Base-by-base conservation (phyloP, 768 basidiomycete species). In the Podaxis sp. region DNA sequence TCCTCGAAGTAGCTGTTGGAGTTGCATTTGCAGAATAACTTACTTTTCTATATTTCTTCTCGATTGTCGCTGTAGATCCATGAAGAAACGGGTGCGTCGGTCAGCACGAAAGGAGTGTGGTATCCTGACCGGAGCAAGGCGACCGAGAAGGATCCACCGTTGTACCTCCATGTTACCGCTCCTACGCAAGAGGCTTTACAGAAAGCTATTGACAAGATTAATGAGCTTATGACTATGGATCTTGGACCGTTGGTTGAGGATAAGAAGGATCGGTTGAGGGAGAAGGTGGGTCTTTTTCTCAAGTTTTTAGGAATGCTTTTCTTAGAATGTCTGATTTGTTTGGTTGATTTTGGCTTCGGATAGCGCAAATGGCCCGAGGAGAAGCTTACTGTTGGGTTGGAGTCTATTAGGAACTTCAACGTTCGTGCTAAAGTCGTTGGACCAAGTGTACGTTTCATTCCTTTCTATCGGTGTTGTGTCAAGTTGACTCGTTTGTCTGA, bases 281-380 rank as follows among this genome's bases (percentile, higher is more conserved):
- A 88, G 62, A 27, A 67, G 44, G 42, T 57, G 3, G 47, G 14
- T 23, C 18, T 1, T 14, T n/a, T 36, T 9, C 11, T n/a, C n/a
- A n/a, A n/a, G n/a, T n/a, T n/a, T n/a, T n/a, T 27, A 36, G 13
- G 21, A 32, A 9, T 0, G 2, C 32, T 9, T 32, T 32, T 32
- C 32, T 5, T 55, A 10, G 10, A n/a, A 13, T 16, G 13, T 13
- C 60, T 3, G 27, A 44, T 48, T 40, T 4, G 14, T 13, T 37
- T 21, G 32, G 10, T n/a, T 42, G 42, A 7, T 44, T 16, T 18
- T 44, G 42, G 42, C 18, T 16, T 44, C 18, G 42, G 44, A 28
- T 32, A 92, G 89, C 81, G 90, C 56, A 95, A 93, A 82, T 95
- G 94, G 94, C 92, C 93, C 1, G 94, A 95, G 69, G 93, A 93